These are phyloP conservation scores for Starmera dryadoides DNA, from an alignment of 805 yeast species.

Conservation along the genomic window DNA sequence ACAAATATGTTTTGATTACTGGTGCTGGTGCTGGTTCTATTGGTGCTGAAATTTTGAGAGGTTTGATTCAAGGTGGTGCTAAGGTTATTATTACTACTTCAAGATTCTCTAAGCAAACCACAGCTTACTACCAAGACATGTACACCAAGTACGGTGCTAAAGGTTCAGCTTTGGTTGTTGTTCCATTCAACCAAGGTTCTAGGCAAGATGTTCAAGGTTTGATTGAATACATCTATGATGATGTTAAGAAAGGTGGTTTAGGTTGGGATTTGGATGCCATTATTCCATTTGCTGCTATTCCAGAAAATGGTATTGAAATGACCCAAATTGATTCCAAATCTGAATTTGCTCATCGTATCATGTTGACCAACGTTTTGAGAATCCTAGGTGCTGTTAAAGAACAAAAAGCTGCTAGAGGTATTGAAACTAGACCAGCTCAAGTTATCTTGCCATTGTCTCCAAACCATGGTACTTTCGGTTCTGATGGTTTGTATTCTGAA, in stretches of 20 bases:
- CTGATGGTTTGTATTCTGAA: constrained; percentile 97
- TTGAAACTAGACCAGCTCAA: constrained; percentile 97
- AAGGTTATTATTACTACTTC: constrained; percentile 95
- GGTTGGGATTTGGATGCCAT: constrained; percentile 97
- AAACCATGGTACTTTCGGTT: constrained; percentile 98
- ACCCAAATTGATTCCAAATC: constrained; percentile 91
- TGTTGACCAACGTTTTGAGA: constrained; percentile 93
- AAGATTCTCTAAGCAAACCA: constrained; percentile 86
- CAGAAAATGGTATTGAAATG: constrained; percentile 96
- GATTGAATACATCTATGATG: constrained; percentile 78
- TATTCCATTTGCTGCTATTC: constrained; percentile 98
- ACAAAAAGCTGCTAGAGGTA: constrained; percentile 67
- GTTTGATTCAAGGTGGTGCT: constrained; percentile 96
- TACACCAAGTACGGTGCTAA: constrained; percentile 90
- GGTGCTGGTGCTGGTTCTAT: constrained; percentile 99
- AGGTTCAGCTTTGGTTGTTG: constrained; percentile 89
- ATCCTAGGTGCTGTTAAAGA: constrained; percentile 85
- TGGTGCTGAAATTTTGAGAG: constrained; percentile 95
- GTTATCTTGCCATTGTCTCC: constrained; percentile 95
- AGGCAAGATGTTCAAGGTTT: constrained; percentile 87
- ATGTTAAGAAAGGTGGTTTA: constrained; percentile 78
- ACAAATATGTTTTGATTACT: constrained; percentile 83
- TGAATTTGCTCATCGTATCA: constrained; percentile 96
- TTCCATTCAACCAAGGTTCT: constrained; percentile 98
- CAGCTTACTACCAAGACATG: constrained; percentile 91